phyloP scores from a whole-genome alignment of 805 yeast species.

The Zygoascus biomembranicola region DNA sequence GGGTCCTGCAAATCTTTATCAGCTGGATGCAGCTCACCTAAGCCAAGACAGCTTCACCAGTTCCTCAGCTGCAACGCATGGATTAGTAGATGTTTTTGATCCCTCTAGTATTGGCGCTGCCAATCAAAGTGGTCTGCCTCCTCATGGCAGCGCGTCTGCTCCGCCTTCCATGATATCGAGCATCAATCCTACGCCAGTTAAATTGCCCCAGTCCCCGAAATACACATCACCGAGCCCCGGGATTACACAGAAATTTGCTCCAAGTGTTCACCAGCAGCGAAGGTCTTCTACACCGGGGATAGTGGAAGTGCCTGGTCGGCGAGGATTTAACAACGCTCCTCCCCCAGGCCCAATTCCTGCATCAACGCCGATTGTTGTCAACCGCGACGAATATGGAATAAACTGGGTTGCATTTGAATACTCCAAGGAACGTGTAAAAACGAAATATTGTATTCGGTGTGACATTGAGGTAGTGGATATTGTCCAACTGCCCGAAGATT shows the following conservation, averaged over 20 bases:
- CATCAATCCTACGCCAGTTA: background rate
- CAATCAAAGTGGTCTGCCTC: background rate
- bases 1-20: background rate
- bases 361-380: constrained; percentile 19
- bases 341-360: constrained; percentile 26
- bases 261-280: too few relatives aligned
- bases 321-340: too few relatives aligned
- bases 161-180: background rate
- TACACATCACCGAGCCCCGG: too few relatives aligned
- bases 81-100: background rate
- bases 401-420: constrained; percentile 30
- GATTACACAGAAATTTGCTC: too few relatives aligned
- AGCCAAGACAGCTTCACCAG: background rate
- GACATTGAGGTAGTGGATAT: constrained; percentile 26
- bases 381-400: constrained; percentile 21
- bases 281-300: background rate
- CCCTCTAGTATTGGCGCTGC: background rate
- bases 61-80: background rate
- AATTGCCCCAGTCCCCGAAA: too few relatives aligned
- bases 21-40: background rate
- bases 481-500: constrained; percentile 24
- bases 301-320: background rate
- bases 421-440: constrained; percentile 24
- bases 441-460: constrained; percentile 27
- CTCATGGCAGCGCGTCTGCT: background rate